phyloP scores from a whole-genome alignment of 371 early-diverging fungal genomes.

The Dinochytrium kinnereticum region DNA sequence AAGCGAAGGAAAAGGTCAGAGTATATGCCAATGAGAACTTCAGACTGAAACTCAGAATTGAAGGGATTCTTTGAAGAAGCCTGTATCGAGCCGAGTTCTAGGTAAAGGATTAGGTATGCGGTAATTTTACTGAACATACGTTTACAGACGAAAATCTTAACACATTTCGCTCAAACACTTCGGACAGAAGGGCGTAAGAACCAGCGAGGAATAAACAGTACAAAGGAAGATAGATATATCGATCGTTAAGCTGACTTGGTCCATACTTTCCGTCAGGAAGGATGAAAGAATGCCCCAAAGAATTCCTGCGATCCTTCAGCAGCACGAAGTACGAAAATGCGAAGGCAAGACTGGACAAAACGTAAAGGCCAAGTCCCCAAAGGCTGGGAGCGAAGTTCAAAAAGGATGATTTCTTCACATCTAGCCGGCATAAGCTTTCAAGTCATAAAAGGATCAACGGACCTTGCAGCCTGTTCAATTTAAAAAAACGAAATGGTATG shows the following conservation, averaged over 20 bases:
- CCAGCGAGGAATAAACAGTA: not conserved
- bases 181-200: not conserved
- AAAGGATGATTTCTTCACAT: not conserved
- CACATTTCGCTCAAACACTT: not conserved
- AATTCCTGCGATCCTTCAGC: not conserved
- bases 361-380: not conserved
- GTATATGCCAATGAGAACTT: not conserved
- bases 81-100: not conserved
- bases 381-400: not conserved
- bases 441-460: no score
- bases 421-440: not conserved
- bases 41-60: not conserved
- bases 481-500: not conserved
- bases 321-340: not conserved
- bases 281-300: not conserved
- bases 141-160: not conserved
- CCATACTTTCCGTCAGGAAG: slow-evolving; percentile 9
- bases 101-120: not conserved
- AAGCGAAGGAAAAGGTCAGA: not conserved
- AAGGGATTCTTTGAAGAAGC: not conserved
- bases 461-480: slow-evolving; percentile 1
- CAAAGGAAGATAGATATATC: not conserved
- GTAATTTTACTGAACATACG: not conserved
- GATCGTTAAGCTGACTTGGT: slow-evolving; percentile 14
- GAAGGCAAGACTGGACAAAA: not conserved